Evolutionary conservation across 768 basidiomycete species (phyloP), one percentile per base, ranked within the genome.

Genomic region (Mycena chlorophos): DNA sequence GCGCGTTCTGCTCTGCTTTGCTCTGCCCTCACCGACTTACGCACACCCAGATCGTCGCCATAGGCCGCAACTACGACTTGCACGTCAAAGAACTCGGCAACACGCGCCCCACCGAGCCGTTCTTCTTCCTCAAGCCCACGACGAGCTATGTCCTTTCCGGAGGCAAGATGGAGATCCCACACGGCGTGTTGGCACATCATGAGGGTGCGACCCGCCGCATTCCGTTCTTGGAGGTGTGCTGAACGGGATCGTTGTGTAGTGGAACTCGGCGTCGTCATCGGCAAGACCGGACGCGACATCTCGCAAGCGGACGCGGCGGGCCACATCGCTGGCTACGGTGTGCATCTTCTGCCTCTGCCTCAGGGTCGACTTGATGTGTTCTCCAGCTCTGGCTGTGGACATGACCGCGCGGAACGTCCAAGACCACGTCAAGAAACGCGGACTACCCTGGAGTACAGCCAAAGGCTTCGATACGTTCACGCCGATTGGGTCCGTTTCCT

Each of bases 391-490:
- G 58, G 93, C 93, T 3, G 89, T 98, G 51, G 96, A 98, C 68
- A 90, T 98, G 88, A 98, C 97, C 1, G 97, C 89, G 5, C 83
- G 97, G 14, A 98, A 98, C 73, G 74, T 98, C 67, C 97, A 99
- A 70, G 90, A 97, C 52, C 85, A 85, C 46, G 91, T 91, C 47
- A 96, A 96, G 76, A 90, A 88, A 66, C 87, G 85, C 48, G 93
- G 97, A 10, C 79, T 98, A n/a, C 97, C 97, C 1, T 99, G 97
- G 97, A 86, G 88, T n/a, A 81, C 94, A 12, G 91, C 88, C 2
- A 98, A 99, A 71, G 96, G 96, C 2, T 97, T 98, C 63, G 96
- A 99, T 69, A 95, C 94, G 0, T 98, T 95, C 74, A 93, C 91
- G 4, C 94, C 94, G 2, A 81, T 96, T 60, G 88, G 94, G 93